phyloP scores from a whole-genome alignment of 2,329 filamentous ascomycete species.

The Chalaropsis thielavioides region DNA sequence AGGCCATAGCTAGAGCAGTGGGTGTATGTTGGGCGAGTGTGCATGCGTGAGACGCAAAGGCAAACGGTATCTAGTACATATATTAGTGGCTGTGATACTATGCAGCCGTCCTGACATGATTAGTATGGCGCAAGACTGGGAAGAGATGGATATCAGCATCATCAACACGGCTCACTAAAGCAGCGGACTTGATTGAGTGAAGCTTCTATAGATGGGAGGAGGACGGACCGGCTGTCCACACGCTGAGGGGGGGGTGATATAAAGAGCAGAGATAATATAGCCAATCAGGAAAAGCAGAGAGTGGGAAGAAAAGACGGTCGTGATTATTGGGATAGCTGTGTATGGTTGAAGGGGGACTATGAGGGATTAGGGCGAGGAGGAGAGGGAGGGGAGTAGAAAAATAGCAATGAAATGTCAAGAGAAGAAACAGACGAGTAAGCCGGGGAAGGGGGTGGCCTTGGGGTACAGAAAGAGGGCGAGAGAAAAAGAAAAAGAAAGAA shows the following conservation, averaged over 20 bases:
- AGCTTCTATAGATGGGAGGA: too few species aligned
- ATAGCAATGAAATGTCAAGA: too few species aligned
- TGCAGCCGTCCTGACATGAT: neutral
- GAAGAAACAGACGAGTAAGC: neutral
- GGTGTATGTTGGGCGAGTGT: neutral
- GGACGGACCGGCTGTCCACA: too few species aligned
- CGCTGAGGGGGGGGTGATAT: neutral
- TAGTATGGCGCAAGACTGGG: neutral
- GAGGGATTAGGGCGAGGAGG: neutral
- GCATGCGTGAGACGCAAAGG: neutral
- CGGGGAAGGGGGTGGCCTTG: too few species aligned
- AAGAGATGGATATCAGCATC: neutral
- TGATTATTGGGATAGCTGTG: neutral
- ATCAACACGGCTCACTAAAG: slow-evolving; percentile 1
- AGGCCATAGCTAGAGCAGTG: neutral
- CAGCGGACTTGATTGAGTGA: neutral
- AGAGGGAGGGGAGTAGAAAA: neutral
- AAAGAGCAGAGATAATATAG: neutral
- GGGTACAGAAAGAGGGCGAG: too few species aligned
- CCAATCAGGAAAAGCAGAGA: neutral
- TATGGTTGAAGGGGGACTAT: neutral
- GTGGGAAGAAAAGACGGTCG: neutral
- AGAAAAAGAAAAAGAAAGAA: neutral
- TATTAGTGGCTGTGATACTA: neutral
- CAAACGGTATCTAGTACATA: neutral